These are phyloP conservation scores for Aspergillus bombycis DNA, from an alignment of 2,329 filamentous ascomycete genomes.

Conservation along the genomic window DNA sequence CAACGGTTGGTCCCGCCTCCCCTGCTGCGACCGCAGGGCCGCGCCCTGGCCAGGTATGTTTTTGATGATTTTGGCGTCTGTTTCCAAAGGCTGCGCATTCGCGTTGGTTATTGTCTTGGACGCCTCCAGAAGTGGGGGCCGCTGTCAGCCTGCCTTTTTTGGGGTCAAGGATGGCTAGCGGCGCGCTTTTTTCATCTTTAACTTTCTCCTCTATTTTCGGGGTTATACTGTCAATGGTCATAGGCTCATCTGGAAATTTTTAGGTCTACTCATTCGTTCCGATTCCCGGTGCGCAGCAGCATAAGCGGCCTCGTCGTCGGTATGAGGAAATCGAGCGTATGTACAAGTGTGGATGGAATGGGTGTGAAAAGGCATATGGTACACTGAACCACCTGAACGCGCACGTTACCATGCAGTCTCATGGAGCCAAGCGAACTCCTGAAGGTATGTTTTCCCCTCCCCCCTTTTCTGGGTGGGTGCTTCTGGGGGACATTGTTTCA, in stretches of 20 bases:
- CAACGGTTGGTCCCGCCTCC: conserved; percentile 62
- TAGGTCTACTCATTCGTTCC: conserved; percentile 97
- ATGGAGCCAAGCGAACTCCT: conserved; percentile 90
- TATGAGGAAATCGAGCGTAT: conserved; percentile 99
- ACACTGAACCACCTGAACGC: conserved; percentile 97
- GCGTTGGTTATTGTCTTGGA: conserved; percentile 34
- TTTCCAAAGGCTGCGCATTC: conserved; percentile 33
- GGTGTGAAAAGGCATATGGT: conserved; percentile 97
- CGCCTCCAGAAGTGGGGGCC: conserved; percentile 23
- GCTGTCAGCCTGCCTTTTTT: conserved; percentile 20
- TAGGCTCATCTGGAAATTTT: conserved; percentile 34
- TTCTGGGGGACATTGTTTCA: neutral
- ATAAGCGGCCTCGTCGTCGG: conserved; percentile 88
- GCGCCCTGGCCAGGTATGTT: conserved; percentile 65
- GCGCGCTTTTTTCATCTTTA: conserved; percentile 25
- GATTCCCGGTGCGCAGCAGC: conserved; percentile 94
- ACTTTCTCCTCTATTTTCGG: conserved; percentile 9
- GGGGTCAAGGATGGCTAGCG: conserved; percentile 20
- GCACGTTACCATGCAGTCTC: conserved; percentile 98
- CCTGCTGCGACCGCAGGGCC: conserved; percentile 64
- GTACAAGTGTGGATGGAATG: conserved; percentile 99
- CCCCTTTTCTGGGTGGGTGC: too few relatives aligned
- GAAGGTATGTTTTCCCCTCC: conserved; percentile 74
- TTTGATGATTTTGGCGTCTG: conserved; percentile 40
- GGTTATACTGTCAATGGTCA: conserved; percentile 8